Base-by-base conservation (phyloP, 129 eudicot genomes). In the Pulicaria dysenterica region DNA sequence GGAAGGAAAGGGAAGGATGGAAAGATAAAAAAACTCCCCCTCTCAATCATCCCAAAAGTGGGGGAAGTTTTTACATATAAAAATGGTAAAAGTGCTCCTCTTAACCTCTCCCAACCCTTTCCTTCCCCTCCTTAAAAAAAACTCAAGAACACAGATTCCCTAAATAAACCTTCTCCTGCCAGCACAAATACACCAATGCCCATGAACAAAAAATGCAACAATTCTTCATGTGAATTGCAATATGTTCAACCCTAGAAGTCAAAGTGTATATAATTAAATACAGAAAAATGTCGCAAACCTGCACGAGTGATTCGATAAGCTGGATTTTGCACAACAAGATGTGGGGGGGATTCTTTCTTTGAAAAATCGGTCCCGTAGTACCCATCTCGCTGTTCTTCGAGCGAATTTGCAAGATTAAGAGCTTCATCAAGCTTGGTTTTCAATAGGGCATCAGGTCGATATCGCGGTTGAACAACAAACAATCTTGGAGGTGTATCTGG, bases 381-480 rank as follows among this genome's bases (percentile, higher is more conserved):
- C 55, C 84, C 97, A 79, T 94, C 93, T 42, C 96, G 80, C 57
- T 84, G 97, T 63, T 94, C 78, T 48, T 94, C 94, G 15, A 94
- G 99, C 2, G 99, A 94, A 75, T 90, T 94, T 3, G 99, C 99
- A 1, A 94, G 87, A 73, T 90, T 94, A 6, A 94, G 85, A n/a
- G 99, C 99, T 75, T 94, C 99, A 37, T 83, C 85, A 16, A 94
- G 92, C 82, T 88, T 90, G 19, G 82, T 41, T 40, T 79, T 75
- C 76, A 94, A 48, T 16, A 74, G 15, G 53, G 82, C 43, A 10
- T 84, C 87, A 7, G 96, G 94, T 43, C 96, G 86, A 17, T 88
- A 49, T 31, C 93, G 83, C 1, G 99, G 99, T 78, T 94, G 99
- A 43, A 94, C 88, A 5, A 94, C 97, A 48, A 94, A 84, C 47